Evolutionary conservation across 2,329 filamentous ascomycete genomes (phyloP).

Genomic region (Venturia asperata): DNA sequence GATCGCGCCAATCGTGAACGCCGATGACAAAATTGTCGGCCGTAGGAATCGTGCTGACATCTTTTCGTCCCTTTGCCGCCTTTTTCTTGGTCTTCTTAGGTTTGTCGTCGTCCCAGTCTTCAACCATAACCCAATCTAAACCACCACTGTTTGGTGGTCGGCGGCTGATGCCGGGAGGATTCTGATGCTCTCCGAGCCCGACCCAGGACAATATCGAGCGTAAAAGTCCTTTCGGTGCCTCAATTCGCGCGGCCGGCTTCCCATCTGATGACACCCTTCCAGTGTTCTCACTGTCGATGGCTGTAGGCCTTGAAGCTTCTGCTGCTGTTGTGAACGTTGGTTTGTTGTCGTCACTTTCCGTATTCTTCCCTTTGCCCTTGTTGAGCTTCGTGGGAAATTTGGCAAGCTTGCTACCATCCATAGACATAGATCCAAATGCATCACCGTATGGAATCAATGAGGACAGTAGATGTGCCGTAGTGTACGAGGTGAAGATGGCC

Average conservation of each 20-base stretch:
- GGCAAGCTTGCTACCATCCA: conserved; percentile 6
- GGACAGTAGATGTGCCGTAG: conserved; percentile 85
- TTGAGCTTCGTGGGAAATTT: conserved; percentile 18
- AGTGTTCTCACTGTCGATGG: conserved; percentile 28
- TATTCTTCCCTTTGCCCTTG: conserved; percentile 15
- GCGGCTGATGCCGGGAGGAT: conserved; percentile 45
- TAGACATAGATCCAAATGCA: not conserved
- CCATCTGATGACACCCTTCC: not conserved
- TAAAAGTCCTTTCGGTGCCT: conserved; percentile 36
- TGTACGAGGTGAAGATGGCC: conserved; percentile 88
- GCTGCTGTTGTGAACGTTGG: conserved; percentile 19
- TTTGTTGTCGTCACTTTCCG: conserved; percentile 24
- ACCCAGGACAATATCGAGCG: conserved; percentile 39
- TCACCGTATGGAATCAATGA: conserved; percentile 70
- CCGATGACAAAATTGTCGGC: conserved; percentile 69
- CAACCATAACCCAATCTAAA: conserved; percentile 63
- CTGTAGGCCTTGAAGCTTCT: conserved; percentile 27
- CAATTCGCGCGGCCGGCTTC: not conserved
- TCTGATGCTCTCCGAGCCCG: conserved; percentile 31
- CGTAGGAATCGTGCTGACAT: conserved; percentile 23
- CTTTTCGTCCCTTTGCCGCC: conserved; percentile 24
- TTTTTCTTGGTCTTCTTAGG: conserved; percentile 18
- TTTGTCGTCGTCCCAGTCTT: conserved; percentile 52
- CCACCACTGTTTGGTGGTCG: conserved; percentile 66
- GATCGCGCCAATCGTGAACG: conserved; percentile 81